Conservation (phyloP, 2,329 filamentous ascomycete genomes). For the Aureobasidium sp. region DNA sequence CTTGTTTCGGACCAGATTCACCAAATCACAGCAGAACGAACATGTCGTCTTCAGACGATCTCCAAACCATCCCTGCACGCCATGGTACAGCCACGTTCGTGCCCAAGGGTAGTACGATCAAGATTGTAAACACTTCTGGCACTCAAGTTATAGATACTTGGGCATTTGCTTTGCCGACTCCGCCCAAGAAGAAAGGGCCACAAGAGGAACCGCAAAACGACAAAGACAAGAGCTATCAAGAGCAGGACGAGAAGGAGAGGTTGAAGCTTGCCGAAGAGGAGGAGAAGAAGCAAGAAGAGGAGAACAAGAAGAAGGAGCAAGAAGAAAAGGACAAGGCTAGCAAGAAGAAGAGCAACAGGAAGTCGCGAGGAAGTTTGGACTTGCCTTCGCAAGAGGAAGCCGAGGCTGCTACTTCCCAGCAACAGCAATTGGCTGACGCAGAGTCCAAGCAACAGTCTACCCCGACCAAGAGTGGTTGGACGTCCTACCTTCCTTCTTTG, state of each 20-base stretch:
- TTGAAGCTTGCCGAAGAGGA: constrained; percentile 21
- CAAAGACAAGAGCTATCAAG: constrained; percentile 15
- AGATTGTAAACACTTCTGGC: constrained; percentile 43
- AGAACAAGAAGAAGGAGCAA: constrained; percentile 13
- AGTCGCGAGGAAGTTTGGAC: constrained; percentile 12
- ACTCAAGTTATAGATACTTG: constrained; percentile 42
- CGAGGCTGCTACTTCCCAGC: neutral
- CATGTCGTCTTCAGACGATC: constrained; percentile 1
- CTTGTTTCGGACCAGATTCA: neutral
- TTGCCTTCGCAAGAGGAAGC: constrained; percentile 14
- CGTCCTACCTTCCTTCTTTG: constrained; percentile 15
- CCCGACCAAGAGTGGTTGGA: constrained; percentile 12
- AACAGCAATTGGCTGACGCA: neutral
- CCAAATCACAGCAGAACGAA: neutral
- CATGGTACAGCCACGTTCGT: constrained; percentile 44
- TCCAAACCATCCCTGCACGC: constrained; percentile 39
- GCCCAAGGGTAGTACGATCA: constrained; percentile 39
- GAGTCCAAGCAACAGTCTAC: constrained; percentile 4
- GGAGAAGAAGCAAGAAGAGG: constrained; percentile 17
- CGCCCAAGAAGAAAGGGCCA: constrained; percentile 30
- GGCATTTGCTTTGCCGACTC: constrained; percentile 40
- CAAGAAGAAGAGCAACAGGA: constrained; percentile 3
- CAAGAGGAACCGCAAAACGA: constrained; percentile 17
- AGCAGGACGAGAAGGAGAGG: constrained; percentile 24
- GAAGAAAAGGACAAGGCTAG: constrained; percentile 13